Conservation (phyloP, 176 grass and related monocot species). For the Musa itinerans region DNA sequence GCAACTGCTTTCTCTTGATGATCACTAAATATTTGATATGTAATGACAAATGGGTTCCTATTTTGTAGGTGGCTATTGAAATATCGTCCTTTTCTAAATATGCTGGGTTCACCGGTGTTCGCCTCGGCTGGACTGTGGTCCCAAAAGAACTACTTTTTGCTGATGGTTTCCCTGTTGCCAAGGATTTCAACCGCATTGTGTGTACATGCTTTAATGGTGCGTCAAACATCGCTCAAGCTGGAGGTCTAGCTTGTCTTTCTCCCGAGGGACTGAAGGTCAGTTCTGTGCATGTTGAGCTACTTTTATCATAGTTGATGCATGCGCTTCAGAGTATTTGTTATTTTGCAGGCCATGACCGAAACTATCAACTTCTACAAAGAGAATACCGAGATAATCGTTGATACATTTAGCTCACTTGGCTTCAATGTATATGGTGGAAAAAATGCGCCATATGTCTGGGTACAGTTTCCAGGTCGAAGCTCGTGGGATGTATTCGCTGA, state of each 20-base stretch:
- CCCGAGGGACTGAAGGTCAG: conserved; percentile 67
- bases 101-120: conserved; percentile 90
- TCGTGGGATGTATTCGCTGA: conserved; percentile 86
- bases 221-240: conserved; percentile 80
- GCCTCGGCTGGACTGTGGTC: conserved; percentile 87
- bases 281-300: neutral
- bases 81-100: conserved; percentile 96
- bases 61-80: conserved; percentile 77
- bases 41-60: neutral
- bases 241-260: conserved; percentile 74
- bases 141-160: conserved; percentile 88
- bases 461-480: conserved; percentile 74
- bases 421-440: conserved; percentile 81
- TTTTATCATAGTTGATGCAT: conserved; percentile 3
- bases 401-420: conserved; percentile 70
- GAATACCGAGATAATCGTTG: conserved; percentile 74
- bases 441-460: conserved; percentile 94
- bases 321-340: conserved; percentile 4
- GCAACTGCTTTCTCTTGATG: neutral
- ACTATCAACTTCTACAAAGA: conserved; percentile 79
- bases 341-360: conserved; percentile 31
- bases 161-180: conserved; percentile 80
- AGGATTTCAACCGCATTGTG: conserved; percentile 91
- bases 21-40: neutral
- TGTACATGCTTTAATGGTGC: conserved; percentile 86